phyloP scores from a whole-genome alignment of 768 basidiomycete species.

The Lepiota venenata region DNA sequence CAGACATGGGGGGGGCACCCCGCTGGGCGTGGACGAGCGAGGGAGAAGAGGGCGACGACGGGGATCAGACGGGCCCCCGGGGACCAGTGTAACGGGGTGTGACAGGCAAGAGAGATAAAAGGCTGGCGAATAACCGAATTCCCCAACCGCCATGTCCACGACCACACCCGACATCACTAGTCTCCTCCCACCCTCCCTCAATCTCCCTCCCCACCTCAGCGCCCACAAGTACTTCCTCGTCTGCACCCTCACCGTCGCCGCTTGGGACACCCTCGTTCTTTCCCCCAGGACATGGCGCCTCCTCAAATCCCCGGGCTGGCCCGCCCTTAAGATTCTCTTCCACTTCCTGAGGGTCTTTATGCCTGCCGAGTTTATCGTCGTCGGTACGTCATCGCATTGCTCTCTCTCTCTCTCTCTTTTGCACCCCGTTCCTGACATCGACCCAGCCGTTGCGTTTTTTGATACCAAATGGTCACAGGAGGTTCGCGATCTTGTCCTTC shows the following conservation, averaged over 20 bases:
- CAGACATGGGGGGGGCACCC: slow-evolving; percentile 12
- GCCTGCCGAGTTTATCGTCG: slow-evolving; percentile 74
- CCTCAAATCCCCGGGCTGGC: slow-evolving; percentile 64
- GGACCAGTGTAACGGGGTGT: not conserved
- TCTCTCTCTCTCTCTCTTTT: not conserved
- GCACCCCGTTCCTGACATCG: not conserved
- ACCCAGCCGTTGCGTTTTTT: slow-evolving; percentile 79
- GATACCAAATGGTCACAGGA: slow-evolving; percentile 62
- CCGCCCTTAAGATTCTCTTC: slow-evolving; percentile 71
- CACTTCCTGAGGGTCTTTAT: slow-evolving; percentile 74
- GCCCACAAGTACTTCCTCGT: slow-evolving; percentile 91
- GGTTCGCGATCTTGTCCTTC: slow-evolving; percentile 30
- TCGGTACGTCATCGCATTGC: slow-evolving; percentile 43
- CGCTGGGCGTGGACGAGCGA: slow-evolving; percentile 13
- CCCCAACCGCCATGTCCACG: slow-evolving; percentile 25
- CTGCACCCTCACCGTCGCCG: slow-evolving; percentile 85
- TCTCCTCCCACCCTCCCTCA: slow-evolving; percentile 61
- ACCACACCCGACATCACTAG: slow-evolving; percentile 15
- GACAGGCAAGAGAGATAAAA: not conserved
- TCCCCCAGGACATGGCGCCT: slow-evolving; percentile 78
- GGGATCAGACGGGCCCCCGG: not conserved
- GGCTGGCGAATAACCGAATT: too few species aligned
- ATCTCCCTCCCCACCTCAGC: slow-evolving; percentile 72
- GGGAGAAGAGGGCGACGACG: slow-evolving; percentile 1
- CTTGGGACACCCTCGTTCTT: slow-evolving; percentile 87